A percentile compares a stretch with the other conserved stretches of the same genome.
phyloP scores from a whole-genome alignment of 176 grass and related monocot species.

The Phyllostachys edulis region DNA sequence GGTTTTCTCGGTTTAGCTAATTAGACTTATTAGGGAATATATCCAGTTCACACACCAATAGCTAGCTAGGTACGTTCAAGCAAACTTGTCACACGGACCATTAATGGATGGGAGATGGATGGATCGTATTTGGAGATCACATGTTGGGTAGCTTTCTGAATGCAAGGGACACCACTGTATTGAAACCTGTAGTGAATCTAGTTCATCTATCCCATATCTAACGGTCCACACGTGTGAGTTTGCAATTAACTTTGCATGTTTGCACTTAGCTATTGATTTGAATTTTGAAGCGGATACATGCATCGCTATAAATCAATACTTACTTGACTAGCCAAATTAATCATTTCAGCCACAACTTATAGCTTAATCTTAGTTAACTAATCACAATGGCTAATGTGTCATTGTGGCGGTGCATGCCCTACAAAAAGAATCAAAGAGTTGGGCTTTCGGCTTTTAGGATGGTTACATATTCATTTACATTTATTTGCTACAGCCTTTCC shows the following conservation, averaged over 20 bases:
- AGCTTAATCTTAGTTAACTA: background rate
- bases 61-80: background rate
- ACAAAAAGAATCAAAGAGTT: constrained; percentile 36
- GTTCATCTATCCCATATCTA: background rate
- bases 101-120: background rate
- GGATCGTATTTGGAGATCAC: background rate
- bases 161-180: background rate
- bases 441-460: constrained; percentile 9
- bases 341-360: constrained; percentile 15
- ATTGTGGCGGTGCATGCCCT: constrained; percentile 23
- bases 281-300: background rate
- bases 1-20: background rate
- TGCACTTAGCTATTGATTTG: background rate
- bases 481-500: constrained; percentile 6
- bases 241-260: background rate
- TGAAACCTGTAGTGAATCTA: background rate
- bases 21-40: background rate
- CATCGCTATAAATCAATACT: background rate
- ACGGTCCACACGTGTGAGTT: background rate
- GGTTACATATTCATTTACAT: background rate
- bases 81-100: background rate
- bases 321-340: background rate
- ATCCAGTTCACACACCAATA: background rate
- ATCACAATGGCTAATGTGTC: background rate
- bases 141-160: background rate